Evolutionary conservation across 352 stramenopile species (phyloP), one percentile per base, ranked within the genome.

Genomic region (Blastocystis sp.): DNA sequence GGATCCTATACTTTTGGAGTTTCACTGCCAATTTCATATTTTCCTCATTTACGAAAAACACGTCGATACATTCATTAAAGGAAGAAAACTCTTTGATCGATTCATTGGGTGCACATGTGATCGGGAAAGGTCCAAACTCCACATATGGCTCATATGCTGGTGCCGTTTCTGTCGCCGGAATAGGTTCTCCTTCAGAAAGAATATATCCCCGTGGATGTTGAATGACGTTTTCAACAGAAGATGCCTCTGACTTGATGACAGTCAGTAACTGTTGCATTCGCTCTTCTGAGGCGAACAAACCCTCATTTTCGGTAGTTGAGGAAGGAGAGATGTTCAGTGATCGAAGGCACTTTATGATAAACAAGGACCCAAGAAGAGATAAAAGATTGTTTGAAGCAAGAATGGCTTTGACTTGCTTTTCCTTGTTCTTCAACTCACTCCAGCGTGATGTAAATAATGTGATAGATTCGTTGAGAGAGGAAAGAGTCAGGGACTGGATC

Each of bases 401-500:
- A 20, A 80, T 9, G 29, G 45, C 23, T 23, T 63, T 61, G 7
- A 63, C 20, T 37, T 79, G 76, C 39, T 79, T 87, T 41, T 87
- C 56, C 45, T 87, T 76, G 18, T 37, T 20, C 20, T 87, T 87
- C 39, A 69, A n/a, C 34, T 87, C 76, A 4, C 45, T 61, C 70
- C 76, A 87, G 4, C 76, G 64, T 20, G 76, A 70, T 4, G 84
- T 68, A 23, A 94, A 90, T 54, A 94, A 92, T n/a, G 77, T 47
- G 0, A 91, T 63, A 0, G 95, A 91, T n/a, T 93, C 90, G 9
- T 76, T 50, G 0, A 79, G 77, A 13, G 62, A 53, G 23, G 66
- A 50, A 13, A 90, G 92, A 68, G 91, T 84, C 11, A 94, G 91
- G 1, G 84, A 50, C 26, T 91, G 89, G 7, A 91, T 91, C 1